Evolutionary conservation across 129 eudicot species (phyloP), one percentile per base, ranked within the genome.

Genomic region (Arctium lappa): DNA sequence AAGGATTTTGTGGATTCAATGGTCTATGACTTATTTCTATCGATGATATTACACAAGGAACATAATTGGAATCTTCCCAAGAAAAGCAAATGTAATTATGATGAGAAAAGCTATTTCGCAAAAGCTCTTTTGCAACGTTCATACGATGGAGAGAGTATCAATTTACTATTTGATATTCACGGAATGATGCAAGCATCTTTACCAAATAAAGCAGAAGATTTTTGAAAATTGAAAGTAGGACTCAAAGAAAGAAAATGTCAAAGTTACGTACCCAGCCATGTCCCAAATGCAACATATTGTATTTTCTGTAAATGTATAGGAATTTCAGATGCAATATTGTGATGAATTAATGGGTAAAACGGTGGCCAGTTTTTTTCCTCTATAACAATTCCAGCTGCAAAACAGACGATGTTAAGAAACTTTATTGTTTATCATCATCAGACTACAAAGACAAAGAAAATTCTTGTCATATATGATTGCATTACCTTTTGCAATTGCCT

Each of bases 361-460:
- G 99, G 98, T n/a, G 99, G 99, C 98, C 98, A 96, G 46, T 96
- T 96, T 50, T 90, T 93, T 48, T 89, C 94, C 73, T 96, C 98
- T 81, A 91, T 86, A 71, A 90, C 91, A 86, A 96, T 72, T 87
- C 97, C 98, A 89, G 97, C 99, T 96, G 99, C 86, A 81, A 87
- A 69, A 81, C 69, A 71, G 18, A 79, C 30, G 30, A 74, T 68
- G 38, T 73, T 32, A 73, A 30, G 11, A 11, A 72, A 69, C 11
- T 53, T 75, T 37, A 86, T 69, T 38, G 31, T 48, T 66, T n/a
- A 31, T 78, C 80, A 56, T 11, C 40, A 78, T 69, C 73, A 79
- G n/a, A 77, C 18, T 31, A 72, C 6, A 77, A 16, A 75, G 12
- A n/a, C 8, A n/a, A 48, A n/a, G 31, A 5, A 50, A 12, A 33